Percentiles rank a stretch among this genome's conserved stretches.
Evolutionary conservation across 106 monocot genomes (phyloP).

Genomic region (Dioscorea dumetorum): DNA sequence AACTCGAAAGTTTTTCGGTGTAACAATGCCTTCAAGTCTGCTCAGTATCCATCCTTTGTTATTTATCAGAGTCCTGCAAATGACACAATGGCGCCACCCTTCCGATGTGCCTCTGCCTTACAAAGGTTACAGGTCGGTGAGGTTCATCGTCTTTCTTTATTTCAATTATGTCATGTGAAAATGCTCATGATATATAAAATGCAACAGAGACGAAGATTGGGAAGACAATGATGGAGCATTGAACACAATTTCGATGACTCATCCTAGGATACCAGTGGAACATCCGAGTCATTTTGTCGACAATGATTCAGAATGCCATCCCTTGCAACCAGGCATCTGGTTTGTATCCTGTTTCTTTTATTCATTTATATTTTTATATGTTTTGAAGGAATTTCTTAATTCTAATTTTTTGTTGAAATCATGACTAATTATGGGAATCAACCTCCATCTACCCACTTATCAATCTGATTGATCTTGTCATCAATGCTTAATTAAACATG

Average conservation of each 20-base stretch:
- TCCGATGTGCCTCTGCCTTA: slow-evolving; percentile 40
- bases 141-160: neutral
- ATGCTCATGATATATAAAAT: neutral
- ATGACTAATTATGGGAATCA: too few relatives aligned
- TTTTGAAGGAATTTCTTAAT: too few relatives aligned
- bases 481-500: too few relatives aligned
- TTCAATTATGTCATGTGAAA: neutral
- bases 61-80: slow-evolving; percentile 68
- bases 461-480: too few relatives aligned
- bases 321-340: slow-evolving; percentile 66
- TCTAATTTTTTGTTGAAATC: too few relatives aligned
- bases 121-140: slow-evolving; percentile 69
- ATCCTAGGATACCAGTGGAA: slow-evolving; percentile 53
- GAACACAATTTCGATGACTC: slow-evolving; percentile 76
- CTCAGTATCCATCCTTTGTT: slow-evolving; percentile 62
- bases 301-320: slow-evolving; percentile 49
- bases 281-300: slow-evolving; percentile 52
- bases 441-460: too few relatives aligned
- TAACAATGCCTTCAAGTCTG: slow-evolving; percentile 54
- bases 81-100: slow-evolving; percentile 68
- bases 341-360: slow-evolving; percentile 11
- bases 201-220: slow-evolving; percentile 65
- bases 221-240: slow-evolving; percentile 75
- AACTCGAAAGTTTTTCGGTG: slow-evolving; percentile 50
- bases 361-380: neutral